Evolutionary conservation across 441 rosid species (phyloP), one percentile per base, ranked within the genome.

Genomic region (Arabidopsis lyrata): DNA sequence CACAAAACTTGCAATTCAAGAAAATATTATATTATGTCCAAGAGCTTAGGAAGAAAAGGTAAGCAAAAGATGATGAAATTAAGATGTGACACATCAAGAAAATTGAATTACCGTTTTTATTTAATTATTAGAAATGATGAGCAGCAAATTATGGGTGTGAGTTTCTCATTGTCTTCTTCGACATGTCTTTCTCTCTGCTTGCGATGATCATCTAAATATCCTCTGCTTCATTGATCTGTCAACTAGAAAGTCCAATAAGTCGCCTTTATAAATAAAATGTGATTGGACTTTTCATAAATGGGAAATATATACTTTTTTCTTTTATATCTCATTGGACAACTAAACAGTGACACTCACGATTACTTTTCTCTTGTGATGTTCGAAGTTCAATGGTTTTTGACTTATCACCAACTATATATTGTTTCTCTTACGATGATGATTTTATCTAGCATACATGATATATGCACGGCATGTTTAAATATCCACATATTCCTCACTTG

Each of bases 261-360:
- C 54, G 27, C 27, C 57, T 52, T 53, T 18, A 22, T 63, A 53
- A 32, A 54, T 42, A 20, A 63, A 24, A 24, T 24, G 27, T 57
- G 54, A 66, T 48, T 74, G 52, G 66, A 74, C 72, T 66, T 74
- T 74, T 66, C 45, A 74, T 27, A 66, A 32, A 3, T 56, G 18
- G 18, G 32, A 64, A 56, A 64, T 48, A 38, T 74, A 47, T 57
- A 10, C 7, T 7, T 74, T 66, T 66, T 57, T 73, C 66, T 20
- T 39, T 48, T 56, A 20, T 14, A 48, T 73, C 3, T 74, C 52
- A 74, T 74, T 74, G 77, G 77, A 66, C 71, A 49, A 57, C 72
- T 48, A 48, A 74, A 74, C 77, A 66, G 77, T 74, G 77, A 74
- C 66, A 55, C 31, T 66, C 77, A 74, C 77, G 72, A 57, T 74